Evolutionary conservation across 106 monocot genomes (phyloP), one percentile per base, ranked within the genome.

Genomic region (Alisma plantagoaquatica): DNA sequence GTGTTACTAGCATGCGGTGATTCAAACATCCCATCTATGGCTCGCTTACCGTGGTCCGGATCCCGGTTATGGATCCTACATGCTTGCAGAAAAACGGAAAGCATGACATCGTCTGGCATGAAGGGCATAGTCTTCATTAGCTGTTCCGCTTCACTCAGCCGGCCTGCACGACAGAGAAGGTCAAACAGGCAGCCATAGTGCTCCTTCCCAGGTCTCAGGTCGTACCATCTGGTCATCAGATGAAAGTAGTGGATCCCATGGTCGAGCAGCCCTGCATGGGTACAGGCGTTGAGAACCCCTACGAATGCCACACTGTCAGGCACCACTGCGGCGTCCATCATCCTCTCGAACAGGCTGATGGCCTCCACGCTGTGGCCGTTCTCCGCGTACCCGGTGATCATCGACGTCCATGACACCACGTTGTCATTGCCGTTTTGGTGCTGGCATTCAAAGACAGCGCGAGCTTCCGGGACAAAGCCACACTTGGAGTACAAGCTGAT

Each of bases 131-230:
- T 30, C 11, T 63, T 62, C 7, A 83, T 73, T 33, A 92, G 27
- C 12, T 54, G 18, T 60, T 87, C 80, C 0, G 92, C 92, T 29
- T 75, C 79, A 38, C 15, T 38, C 45, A 93, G 23, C 42, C 70
- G 56, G 43, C 92, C 92, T 6, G 87, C 83, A 18, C 77, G 54
- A 2, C 74, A 76, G 11, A 93, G 47, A 41, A 93, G 31, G 41
- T 93, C 83, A 56, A 87, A 82, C 26, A 93, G 41, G 32, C 87
- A 93, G 1, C 92, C 87, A 18, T 77, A 93, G 59, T 93, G 87
- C 66, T 93, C 92, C 74, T 62, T 93, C 54, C 56, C 64, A 4
- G 74, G 79, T 35, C 77, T 62, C 3, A 80, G 31, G 18, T 62
- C 55, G 17, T 77, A 66, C 5, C 30, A 35, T 9, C 48, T 27